phyloP scores from a whole-genome alignment of 2,329 filamentous ascomycete genomes.

The Zymoseptoria crescenta region DNA sequence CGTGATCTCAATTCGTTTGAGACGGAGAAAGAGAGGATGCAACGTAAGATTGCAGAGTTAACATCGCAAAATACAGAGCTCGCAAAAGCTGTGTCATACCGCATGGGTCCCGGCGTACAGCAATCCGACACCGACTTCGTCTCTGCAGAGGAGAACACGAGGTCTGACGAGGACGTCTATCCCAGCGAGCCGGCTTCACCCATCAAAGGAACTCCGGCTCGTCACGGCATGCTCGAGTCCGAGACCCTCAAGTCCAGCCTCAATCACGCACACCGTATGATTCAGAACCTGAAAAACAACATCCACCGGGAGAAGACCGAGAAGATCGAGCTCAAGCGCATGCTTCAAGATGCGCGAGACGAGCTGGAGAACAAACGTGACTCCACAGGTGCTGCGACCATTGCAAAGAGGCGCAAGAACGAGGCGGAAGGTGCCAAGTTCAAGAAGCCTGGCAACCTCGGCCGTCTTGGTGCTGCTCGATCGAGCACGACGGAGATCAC shows the following conservation, averaged over 20 bases:
- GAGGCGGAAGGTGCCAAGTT: constrained; percentile 51
- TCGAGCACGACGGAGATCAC: constrained; percentile 67
- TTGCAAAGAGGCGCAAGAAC: constrained; percentile 52
- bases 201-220: constrained; percentile 72
- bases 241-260: constrained; percentile 93
- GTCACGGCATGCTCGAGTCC: constrained; percentile 85
- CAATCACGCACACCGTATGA: constrained; percentile 90
- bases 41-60: constrained; percentile 81
- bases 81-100: constrained; percentile 70
- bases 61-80: constrained; percentile 85
- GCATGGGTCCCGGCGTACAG: constrained; percentile 39
- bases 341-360: constrained; percentile 90
- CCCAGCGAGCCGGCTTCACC: constrained; percentile 87
- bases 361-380: constrained; percentile 63
- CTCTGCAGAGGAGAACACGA: constrained; percentile 55
- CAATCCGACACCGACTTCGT: constrained; percentile 39
- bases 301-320: constrained; percentile 98
- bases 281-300: constrained; percentile 89
- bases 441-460: constrained; percentile 70
- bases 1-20: constrained; percentile 72
- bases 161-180: constrained; percentile 55
- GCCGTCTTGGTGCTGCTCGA: constrained; percentile 66
- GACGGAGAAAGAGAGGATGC: constrained; percentile 66
- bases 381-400: constrained; percentile 36
- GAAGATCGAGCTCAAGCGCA: constrained; percentile 88